phyloP scores from a whole-genome alignment of 306 rosid species.

The Datisca glomerata region DNA sequence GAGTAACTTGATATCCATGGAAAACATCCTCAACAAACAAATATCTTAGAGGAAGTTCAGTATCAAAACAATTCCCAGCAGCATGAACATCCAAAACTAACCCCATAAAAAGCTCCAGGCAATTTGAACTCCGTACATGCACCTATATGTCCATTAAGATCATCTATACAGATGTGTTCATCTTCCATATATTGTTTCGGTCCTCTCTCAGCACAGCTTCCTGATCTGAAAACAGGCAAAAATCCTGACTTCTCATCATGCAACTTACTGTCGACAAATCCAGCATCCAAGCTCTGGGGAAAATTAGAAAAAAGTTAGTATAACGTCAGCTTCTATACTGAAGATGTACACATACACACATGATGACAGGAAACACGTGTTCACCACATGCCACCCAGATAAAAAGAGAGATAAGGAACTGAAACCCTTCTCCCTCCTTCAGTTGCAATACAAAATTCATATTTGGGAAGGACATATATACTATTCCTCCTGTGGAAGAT shows the following conservation, averaged over 20 bases:
- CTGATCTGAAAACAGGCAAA: conserved; percentile 61
- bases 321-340: too few species aligned
- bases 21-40: too few species aligned
- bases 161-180: conserved; percentile 62
- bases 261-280: conserved; percentile 31
- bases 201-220: conserved; percentile 81
- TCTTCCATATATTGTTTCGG: conserved; percentile 85
- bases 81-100: conserved; percentile 19
- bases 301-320: too few species aligned
- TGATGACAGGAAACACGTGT: too few species aligned
- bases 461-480: background rate
- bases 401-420: background rate
- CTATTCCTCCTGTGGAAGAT: too few species aligned
- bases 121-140: conserved; percentile 30
- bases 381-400: too few species aligned
- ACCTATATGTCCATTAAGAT: conserved; percentile 45
- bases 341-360: too few species aligned
- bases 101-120: conserved; percentile 78
- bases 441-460: background rate
- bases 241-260: conserved; percentile 40
- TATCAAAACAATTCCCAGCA: background rate
- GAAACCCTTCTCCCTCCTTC: background rate
- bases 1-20: too few species aligned
- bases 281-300: conserved; percentile 42
- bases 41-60: too few species aligned